Base-by-base conservation (phyloP, 306 rosid genomes). In the Citrullus mucosospermus region DNA sequence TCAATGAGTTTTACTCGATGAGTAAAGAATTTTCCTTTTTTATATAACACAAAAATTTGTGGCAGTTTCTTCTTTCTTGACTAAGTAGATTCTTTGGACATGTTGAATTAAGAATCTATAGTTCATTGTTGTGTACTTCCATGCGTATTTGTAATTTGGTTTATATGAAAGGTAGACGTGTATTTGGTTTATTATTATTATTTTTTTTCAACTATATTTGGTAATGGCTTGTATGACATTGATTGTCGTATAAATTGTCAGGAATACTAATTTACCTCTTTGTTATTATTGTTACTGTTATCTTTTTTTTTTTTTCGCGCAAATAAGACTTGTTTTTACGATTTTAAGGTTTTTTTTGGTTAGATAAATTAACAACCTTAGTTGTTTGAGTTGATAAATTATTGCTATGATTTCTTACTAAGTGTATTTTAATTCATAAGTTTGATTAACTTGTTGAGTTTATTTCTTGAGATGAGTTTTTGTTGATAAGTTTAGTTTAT, bases 311-410 rank as follows among this genome's bases (percentile, higher is more conserved):
- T 36, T 36, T 4, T 48, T 0, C 13, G 54, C 2, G 46, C 61
- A 51, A 39, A 18, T 34, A 32, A 6, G 50, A 28, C 6, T 43
- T 44, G 12, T 22, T 69, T 2, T 22, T 9, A 69, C 5, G 6
- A 46, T 41, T 43, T 12, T 46, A n/a, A 20, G 53, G 53, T 70
- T 22, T 69, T 0, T 25, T 77, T 61, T 48, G 51, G 77, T 82
- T 85, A 92, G 98, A 90, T 76, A 82, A 85, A 60, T 72, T 89
- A 3, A 32, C 3, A 32, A 32, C 36, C 36, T 32, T 32, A 32
- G 4, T 32, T 2, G 36, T 32, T 32, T 32, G 36, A 3, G 36
- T 32, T 32, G 28, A 25, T 25, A 25, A 25, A 1, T 25, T 25
- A 25, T 25, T 25, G 28, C 28, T 25, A 25, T 25, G 1, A 25